Conservation (phyloP, 148 eudicot genomes). For the Chenopodium suecicum region DNA sequence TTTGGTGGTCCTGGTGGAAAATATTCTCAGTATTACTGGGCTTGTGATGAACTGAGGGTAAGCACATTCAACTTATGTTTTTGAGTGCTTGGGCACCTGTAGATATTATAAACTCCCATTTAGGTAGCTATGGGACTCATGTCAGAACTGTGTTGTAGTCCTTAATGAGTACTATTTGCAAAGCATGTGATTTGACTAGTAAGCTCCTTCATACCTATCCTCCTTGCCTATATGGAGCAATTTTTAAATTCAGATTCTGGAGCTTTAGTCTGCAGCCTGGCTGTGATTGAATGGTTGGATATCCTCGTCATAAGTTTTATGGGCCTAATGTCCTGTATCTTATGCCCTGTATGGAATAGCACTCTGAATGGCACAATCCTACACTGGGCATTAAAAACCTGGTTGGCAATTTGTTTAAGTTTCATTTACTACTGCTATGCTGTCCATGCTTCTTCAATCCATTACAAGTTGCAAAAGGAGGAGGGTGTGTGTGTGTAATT, state of each 20-base stretch:
- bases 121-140: not conserved
- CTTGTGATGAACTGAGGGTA: conserved; percentile 88
- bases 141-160: not conserved
- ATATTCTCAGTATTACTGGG: conserved; percentile 83
- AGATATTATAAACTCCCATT: not conserved
- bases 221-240: not conserved
- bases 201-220: not conserved
- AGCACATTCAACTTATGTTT: conserved; percentile 15
- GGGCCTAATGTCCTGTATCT: not conserved
- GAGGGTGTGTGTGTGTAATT: not conserved
- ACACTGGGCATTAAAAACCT: not conserved
- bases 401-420: not conserved
- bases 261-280: not conserved
- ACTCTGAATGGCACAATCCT: not conserved
- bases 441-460: not conserved
- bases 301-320: not conserved
- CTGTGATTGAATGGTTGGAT: not conserved
- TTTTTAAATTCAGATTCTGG: not conserved
- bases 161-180: not conserved
- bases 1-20: conserved; percentile 88
- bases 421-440: not conserved
- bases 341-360: not conserved
- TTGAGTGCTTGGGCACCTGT: not conserved
- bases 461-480: not conserved
- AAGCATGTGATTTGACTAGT: not conserved